Evolutionary conservation across 2,329 filamentous ascomycete genomes (phyloP).

Genomic region (Graphiopsis chlorocephala): DNA sequence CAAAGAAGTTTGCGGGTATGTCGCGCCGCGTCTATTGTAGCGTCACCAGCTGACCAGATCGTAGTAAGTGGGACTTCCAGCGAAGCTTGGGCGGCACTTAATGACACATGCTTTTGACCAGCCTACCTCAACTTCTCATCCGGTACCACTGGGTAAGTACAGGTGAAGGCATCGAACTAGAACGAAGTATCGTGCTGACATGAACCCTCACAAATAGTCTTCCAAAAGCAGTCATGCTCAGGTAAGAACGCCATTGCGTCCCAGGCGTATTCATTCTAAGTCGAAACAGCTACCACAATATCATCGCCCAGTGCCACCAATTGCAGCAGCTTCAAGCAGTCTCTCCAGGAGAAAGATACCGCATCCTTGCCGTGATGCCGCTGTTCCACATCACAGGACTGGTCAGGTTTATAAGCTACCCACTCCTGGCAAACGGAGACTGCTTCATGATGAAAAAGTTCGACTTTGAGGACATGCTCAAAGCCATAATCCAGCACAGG

Average conservation of each 20-base stretch:
- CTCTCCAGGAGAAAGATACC: slow-evolving; percentile 46
- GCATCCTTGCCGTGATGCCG: slow-evolving; percentile 55
- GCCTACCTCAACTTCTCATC: slow-evolving; percentile 51
- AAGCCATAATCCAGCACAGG: slow-evolving; percentile 48
- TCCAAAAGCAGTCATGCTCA: slow-evolving; percentile 49
- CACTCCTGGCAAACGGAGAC: slow-evolving; percentile 59
- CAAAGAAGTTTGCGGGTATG: slow-evolving; percentile 42
- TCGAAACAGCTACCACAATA: slow-evolving; percentile 46
- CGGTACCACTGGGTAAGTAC: slow-evolving; percentile 39
- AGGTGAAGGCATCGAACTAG: neutral
- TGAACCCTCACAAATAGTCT: slow-evolving; percentile 26
- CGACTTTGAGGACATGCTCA: slow-evolving; percentile 56
- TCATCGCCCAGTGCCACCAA: slow-evolving; percentile 61
- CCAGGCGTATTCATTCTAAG: neutral
- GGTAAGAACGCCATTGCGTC: neutral
- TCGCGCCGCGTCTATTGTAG: too few species aligned
- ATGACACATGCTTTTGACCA: neutral
- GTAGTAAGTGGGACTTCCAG: neutral
- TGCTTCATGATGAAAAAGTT: slow-evolving; percentile 63
- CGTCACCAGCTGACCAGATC: neutral
- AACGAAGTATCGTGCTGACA: neutral
- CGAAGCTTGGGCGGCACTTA: neutral
- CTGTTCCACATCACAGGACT: slow-evolving; percentile 63
- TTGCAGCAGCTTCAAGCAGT: slow-evolving; percentile 47
- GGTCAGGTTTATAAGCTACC: slow-evolving; percentile 60